Evolutionary conservation across 495 filamentous ascomycete species (phyloP), one percentile per base, ranked within the genome.

Genomic region (Tuber brumale): DNA sequence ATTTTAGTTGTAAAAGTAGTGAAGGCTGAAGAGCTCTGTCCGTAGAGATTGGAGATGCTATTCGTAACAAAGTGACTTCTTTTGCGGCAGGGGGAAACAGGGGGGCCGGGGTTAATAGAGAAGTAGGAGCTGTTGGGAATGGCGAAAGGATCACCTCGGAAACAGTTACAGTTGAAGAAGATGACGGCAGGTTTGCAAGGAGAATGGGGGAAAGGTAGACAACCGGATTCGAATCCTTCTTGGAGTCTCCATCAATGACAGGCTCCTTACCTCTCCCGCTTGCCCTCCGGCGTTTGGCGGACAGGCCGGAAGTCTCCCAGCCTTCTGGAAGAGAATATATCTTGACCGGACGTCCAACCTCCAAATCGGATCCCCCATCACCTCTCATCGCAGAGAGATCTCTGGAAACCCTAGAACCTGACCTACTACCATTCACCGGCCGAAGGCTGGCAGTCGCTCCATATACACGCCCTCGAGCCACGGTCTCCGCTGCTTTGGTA

Each of bases 61-160:
- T 88, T 77, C 97, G 95, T 69, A 93, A 87, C n/a, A 99, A 84
- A 1, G 92, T 97, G 42, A 98, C 91, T 83, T 98, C 95, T 77
- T 93, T 93, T 23, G 95, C 96, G 74, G 91, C 87, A 3, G 94
- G 96, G 0, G 96, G 95, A 57, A 86, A 89, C n/a, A 87, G 87
- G 2, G 90, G 85, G 42, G 84, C 85, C 72, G 87, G 85, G 74
- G 90, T 87, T 75, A 74, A 76, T 31, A 80, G 74, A 31, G 80
- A 79, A 70, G 87, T 88, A 37, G 84, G 81, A 57, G 84, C 86
- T 35, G 84, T 77, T 1, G 84, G 81, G 79, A 94, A 86, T 9
- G 89, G 88, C 19, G 92, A 90, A 39, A 95, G 85, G 35, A 89
- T 86, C 39, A 97, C 89, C 23, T 75, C 75, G 9, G 57, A 35